Percentiles rank a stretch among this genome's conserved stretches.
phyloP scores from a whole-genome alignment of 345 rosid species.

The Eucalyptus urophylla region DNA sequence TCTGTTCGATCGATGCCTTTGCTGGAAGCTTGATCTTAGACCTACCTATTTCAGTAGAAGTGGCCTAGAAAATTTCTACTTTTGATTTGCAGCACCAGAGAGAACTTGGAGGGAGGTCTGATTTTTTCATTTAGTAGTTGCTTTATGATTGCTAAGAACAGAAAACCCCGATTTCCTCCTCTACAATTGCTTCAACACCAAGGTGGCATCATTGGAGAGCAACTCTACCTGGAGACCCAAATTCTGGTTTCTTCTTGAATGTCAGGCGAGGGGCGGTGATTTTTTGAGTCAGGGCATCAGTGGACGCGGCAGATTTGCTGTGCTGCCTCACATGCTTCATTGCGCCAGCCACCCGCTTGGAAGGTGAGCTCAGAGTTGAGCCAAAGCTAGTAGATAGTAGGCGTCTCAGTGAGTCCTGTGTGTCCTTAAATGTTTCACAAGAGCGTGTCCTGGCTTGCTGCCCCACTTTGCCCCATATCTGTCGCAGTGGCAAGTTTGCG shows the following conservation, averaged over 20 bases:
- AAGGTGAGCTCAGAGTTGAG: slow-evolving; percentile 3
- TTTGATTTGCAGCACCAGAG: not conserved
- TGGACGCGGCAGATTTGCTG: not conserved
- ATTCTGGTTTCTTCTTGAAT: slow-evolving; percentile 2
- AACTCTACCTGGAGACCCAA: not conserved
- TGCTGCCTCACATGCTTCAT: slow-evolving; percentile 17
- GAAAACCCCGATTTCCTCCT: slow-evolving; percentile 19
- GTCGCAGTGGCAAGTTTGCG: not conserved
- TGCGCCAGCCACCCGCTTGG: not conserved
- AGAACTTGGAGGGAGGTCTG: not conserved
- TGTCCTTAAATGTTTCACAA: not conserved
- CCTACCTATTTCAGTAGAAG: not conserved
- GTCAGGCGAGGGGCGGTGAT: not conserved
- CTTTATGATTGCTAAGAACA: not conserved
- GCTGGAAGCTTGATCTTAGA: not conserved
- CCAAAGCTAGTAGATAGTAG: not conserved
- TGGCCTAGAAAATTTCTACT: not conserved
- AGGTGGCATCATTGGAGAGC: not conserved
- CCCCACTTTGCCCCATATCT: not conserved
- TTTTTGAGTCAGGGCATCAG: not conserved
- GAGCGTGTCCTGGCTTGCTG: not conserved
- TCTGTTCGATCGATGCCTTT: not conserved
- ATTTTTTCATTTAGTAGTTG: not conserved
- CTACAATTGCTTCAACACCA: slow-evolving; percentile 2
- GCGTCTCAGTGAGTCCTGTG: not conserved